Base-by-base conservation (phyloP, 495 filamentous ascomycete species). In the Amniculicola lignicola region DNA sequence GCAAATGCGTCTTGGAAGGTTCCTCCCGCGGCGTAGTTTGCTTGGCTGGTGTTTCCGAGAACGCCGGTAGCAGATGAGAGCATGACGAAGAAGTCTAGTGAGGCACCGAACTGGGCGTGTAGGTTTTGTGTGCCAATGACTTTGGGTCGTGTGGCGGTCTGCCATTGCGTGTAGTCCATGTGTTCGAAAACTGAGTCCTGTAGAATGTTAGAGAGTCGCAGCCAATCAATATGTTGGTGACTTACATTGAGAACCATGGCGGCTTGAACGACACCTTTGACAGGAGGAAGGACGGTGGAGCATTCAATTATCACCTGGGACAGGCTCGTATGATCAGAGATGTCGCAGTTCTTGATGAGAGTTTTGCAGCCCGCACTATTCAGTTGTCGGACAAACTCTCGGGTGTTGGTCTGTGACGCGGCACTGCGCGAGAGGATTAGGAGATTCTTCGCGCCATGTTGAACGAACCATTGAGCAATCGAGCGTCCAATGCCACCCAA, bases 401-500 rank as follows among this genome's bases (percentile, higher is more conserved):
- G 16, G 3, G 61, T 44, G 25, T 38, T 24, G 3, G 35, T 14
- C 6, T 50, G 12, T 24, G 37, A 28, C n/a, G 18, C 33, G 6
- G 29, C 43, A 51, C 19, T 39, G 12, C 59, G 47, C 4, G 63
- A 57, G 12, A 63, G 31, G 12, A 66, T 19, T 10, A 46, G 31
- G n/a, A 63, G 21, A 21, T 64, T 43, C 27, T 28, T 31, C 1
- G 61, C 60, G 15, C 63, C 63, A 15, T 39, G 33, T 14, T 33
- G 7, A 16, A 43, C 40, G 36, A 66, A 29, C 49, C 29, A 52
- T 4, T 33, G 27, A 10, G 37, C 39, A 18, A 61, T 25, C 2
- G 63, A 45, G 0, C 62, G 64, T 0, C 74, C 75, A 0, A 78
- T 47, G 19, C 75, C 75, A 19, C 75, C 75, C 4, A 75, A 51